These are phyloP conservation scores for Orbilia quercus DNA, from an alignment of 2,329 filamentous ascomycete genomes.

Conservation along the genomic window DNA sequence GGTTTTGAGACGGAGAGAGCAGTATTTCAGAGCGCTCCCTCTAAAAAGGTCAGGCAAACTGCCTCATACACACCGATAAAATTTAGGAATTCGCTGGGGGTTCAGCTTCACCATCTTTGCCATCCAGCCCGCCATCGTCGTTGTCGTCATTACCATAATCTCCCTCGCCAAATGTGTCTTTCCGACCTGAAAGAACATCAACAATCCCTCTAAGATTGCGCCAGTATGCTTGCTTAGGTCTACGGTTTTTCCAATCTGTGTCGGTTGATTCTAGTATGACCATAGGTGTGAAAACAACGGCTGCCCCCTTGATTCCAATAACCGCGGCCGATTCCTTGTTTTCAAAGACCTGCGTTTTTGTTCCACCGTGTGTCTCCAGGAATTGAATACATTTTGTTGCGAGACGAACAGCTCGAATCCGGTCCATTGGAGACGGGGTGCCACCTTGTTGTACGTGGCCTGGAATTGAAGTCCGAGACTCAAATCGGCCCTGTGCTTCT, in stretches of 20 bases:
- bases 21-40: background rate
- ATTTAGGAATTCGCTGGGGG: background rate
- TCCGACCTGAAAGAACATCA: slow-evolving; percentile 81
- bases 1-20: background rate
- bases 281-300: slow-evolving; percentile 88
- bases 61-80: background rate
- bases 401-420: slow-evolving; percentile 88
- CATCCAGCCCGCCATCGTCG: slow-evolving; percentile 77
- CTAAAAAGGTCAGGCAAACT: background rate
- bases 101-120: no score
- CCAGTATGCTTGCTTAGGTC: slow-evolving; percentile 89
- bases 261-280: slow-evolving; percentile 81
- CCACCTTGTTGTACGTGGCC: slow-evolving; percentile 96
- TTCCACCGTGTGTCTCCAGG: slow-evolving; percentile 79
- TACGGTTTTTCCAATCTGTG: slow-evolving; percentile 91
- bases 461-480: slow-evolving; percentile 88
- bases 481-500: slow-evolving; percentile 90
- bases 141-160: slow-evolving; percentile 65
- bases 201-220: slow-evolving; percentile 80
- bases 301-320: slow-evolving; percentile 91
- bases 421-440: slow-evolving; percentile 93
- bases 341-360: slow-evolving; percentile 73
- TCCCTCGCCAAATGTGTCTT: slow-evolving; percentile 60
- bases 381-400: slow-evolving; percentile 95
- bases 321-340: slow-evolving; percentile 79